Evolutionary conservation across 2,329 filamentous ascomycete species (phyloP).

Genomic region (Paracorniculantispora psalliotae): DNA sequence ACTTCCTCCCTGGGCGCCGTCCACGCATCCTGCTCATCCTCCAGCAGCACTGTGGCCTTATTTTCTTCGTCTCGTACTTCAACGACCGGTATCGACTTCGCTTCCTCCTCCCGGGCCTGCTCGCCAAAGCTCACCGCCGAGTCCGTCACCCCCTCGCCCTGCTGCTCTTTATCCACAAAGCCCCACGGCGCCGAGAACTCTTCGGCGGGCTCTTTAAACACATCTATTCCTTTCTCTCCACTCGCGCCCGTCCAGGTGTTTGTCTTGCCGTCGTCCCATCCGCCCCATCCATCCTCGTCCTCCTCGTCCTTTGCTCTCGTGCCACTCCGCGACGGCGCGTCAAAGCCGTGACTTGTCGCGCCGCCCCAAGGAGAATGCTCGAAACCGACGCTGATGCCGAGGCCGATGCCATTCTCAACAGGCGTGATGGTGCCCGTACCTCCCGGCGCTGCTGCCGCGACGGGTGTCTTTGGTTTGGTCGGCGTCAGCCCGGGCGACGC

Average conservation of each 20-base stretch:
- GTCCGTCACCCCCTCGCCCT: slow-evolving; percentile 14
- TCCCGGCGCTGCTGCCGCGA: background rate
- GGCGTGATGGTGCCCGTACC: background rate
- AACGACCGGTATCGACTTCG: background rate
- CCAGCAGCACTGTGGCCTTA: background rate
- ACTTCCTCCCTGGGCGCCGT: background rate
- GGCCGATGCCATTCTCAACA: background rate
- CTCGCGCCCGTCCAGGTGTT: background rate
- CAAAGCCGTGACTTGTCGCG: background rate
- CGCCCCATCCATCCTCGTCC: slow-evolving; percentile 31
- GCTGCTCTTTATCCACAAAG: background rate
- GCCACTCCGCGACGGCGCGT: background rate
- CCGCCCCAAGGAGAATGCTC: background rate
- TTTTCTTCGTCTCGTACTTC: background rate
- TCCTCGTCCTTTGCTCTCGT: slow-evolving; percentile 23
- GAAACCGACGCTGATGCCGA: background rate
- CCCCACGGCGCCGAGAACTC: background rate
- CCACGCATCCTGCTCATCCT: slow-evolving; percentile 3
- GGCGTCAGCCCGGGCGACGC: slow-evolving; percentile 22
- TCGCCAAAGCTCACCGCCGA: slow-evolving; percentile 27
- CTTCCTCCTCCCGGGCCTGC: background rate
- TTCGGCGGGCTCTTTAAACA: background rate
- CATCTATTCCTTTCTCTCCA: background rate
- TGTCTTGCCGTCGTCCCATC: slow-evolving; percentile 27
- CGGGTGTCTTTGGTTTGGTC: background rate